These are phyloP conservation scores for Venturiaceae sp. DNA, from an alignment of 2,329 filamentous ascomycete species.

Conservation along the genomic window DNA sequence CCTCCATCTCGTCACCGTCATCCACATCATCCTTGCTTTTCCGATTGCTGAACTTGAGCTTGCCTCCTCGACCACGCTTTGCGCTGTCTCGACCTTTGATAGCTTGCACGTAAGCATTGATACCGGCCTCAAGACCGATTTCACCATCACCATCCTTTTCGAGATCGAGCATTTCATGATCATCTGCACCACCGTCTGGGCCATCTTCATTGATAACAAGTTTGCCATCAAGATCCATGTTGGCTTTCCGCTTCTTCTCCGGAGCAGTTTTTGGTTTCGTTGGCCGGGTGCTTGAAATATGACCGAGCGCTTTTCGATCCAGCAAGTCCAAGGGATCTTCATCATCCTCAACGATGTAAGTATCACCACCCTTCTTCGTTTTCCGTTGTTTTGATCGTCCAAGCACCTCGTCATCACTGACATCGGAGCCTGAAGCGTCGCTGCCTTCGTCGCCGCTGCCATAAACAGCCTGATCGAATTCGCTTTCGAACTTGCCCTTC, in stretches of 20 bases:
- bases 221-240: slow-evolving; percentile 68
- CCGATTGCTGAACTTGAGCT: slow-evolving; percentile 50
- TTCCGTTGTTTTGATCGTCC: slow-evolving; percentile 26
- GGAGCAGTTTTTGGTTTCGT: slow-evolving; percentile 48
- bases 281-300: slow-evolving; percentile 87
- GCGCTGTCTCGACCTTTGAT: slow-evolving; percentile 50
- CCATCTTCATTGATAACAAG: slow-evolving; percentile 57
- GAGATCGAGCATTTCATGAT: slow-evolving; percentile 50
- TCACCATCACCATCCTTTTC: slow-evolving; percentile 32
- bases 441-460: slow-evolving; percentile 48
- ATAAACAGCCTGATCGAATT: slow-evolving; percentile 94
- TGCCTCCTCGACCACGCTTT: slow-evolving; percentile 47
- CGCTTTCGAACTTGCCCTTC: slow-evolving; percentile 70
- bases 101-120: slow-evolving; percentile 53
- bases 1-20: slow-evolving; percentile 37
- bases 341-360: slow-evolving; percentile 89
- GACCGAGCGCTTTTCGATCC: slow-evolving; percentile 78
- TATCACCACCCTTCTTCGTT: slow-evolving; percentile 44
- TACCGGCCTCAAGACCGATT: slow-evolving; percentile 38
- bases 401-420: slow-evolving; percentile 50
- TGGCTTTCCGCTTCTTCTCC: slow-evolving; percentile 46
- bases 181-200: slow-evolving; percentile 33
- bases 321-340: slow-evolving; percentile 92
- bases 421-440: slow-evolving; percentile 44
- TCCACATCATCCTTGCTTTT: slow-evolving; percentile 26